Base-by-base conservation (phyloP, 208 protist species). In the Trypanosoma avium region DNA sequence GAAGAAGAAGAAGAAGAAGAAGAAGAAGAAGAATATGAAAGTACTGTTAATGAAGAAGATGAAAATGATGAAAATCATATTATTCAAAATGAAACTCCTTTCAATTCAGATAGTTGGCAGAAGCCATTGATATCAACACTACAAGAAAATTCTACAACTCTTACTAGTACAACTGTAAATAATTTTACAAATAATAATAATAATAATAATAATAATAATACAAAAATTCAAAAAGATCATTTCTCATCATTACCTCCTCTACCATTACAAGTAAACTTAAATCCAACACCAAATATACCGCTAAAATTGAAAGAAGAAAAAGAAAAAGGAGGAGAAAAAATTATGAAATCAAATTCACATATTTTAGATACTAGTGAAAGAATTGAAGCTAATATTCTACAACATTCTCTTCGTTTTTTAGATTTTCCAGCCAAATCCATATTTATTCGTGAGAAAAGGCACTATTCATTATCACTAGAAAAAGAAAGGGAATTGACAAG, bases 1-100 rank as follows among this genome's bases (percentile, higher is more conserved):
- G 65, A 70, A 58, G 56, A 63, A 22, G 54, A 58, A n/a, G 55
- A 70, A 50, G 64, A 53, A 15, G 64, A 63, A n/a, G 43, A 29
- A n/a, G 40, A 38, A 26, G 38, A 54, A 38, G 32, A 45, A 10
- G 54, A 54, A n/a, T n/a, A n/a, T n/a, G n/a, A n/a, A n/a, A n/a
- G n/a, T n/a, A n/a, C n/a, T n/a, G n/a, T n/a, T n/a, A n/a, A n/a
- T 19, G 53, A 61, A 55, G 15, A 35, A 29, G 54, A 48, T 45
- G 30, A 56, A 36, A 42, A 56, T 5, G 40, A 45, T n/a, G 57
- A 50, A 17, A 38, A 59, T 13, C 12, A 38, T 30, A 21, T 27
- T 5, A 38, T 36, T 21, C 7, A 42, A n/a, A 9, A 9, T 42
- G 36, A 6, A n/a, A n/a, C n/a, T n/a, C n/a, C n/a, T n/a, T n/a